Evolutionary conservation across 768 basidiomycete species (phyloP).

Genomic region (Wakefieldia striispora): DNA sequence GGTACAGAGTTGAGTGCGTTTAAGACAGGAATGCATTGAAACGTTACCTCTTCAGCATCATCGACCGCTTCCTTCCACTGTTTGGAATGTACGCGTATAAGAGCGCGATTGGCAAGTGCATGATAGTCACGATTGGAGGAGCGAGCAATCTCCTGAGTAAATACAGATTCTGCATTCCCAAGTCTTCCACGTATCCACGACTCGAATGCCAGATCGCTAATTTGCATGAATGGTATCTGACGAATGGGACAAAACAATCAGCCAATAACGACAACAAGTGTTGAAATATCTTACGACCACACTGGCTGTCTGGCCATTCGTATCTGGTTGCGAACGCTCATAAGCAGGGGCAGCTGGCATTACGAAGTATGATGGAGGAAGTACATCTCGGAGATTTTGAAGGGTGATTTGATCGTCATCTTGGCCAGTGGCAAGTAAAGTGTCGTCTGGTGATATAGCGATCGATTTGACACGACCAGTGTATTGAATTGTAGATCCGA

Average conservation of each 20-base stretch:
- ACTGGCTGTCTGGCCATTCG: background rate
- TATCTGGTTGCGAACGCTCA: background rate
- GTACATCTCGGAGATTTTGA: background rate
- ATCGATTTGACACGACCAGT: background rate
- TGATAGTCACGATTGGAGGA: slow-evolving; percentile 1
- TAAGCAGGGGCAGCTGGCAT: background rate
- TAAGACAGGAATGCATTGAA: background rate
- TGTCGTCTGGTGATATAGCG: slow-evolving; percentile 1
- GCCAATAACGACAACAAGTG: background rate
- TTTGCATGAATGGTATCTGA: slow-evolving; percentile 1
- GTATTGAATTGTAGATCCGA: background rate
- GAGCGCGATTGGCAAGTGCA: slow-evolving; percentile 2
- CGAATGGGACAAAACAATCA: background rate
- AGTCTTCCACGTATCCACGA: slow-evolving; percentile 5
- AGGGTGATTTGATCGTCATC: slow-evolving; percentile 1
- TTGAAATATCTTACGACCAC: background rate
- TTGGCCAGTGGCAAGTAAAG: slow-evolving; percentile 2
- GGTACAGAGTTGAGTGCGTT: background rate
- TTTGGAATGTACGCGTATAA: background rate
- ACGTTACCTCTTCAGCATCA: slow-evolving; percentile 3
- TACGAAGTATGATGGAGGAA: slow-evolving; percentile 7
- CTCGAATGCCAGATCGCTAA: background rate
- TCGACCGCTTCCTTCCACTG: slow-evolving; percentile 1
- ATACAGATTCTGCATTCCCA: slow-evolving; percentile 5
- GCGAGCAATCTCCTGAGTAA: slow-evolving; percentile 1